Conservation (phyloP, 768 basidiomycete genomes). For the Lactarius sanguifluus region DNA sequence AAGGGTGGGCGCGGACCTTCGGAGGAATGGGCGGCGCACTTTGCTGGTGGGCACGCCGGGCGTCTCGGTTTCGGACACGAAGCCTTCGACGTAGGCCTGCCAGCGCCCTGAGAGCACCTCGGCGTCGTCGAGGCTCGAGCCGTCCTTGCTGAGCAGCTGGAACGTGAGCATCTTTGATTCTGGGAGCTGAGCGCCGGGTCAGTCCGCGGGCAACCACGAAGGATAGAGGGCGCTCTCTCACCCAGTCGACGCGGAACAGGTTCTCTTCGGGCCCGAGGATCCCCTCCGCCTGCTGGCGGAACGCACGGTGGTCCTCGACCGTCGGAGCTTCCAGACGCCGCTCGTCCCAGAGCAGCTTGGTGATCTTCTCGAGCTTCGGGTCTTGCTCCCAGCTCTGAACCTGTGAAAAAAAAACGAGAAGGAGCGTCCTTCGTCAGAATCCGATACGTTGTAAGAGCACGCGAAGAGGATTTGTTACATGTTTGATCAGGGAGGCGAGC, state of each 20-base stretch:
- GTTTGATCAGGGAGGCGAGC: conserved; percentile 84
- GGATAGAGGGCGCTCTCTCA: conserved; percentile 37
- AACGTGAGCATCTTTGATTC: conserved; percentile 66
- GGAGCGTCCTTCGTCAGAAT: not conserved
- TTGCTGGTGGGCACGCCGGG: conserved; percentile 50
- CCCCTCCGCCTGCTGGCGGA: conserved; percentile 65
- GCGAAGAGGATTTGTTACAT: conserved; percentile 44
- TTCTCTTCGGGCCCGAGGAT: conserved; percentile 75
- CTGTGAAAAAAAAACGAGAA: conserved; percentile 34
- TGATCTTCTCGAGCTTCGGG: conserved; percentile 66
- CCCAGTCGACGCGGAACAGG: conserved; percentile 80
- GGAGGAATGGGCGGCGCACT: conserved; percentile 61
- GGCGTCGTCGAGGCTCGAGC: conserved; percentile 70
- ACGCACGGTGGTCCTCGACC: conserved; percentile 69
- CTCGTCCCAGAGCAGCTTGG: conserved; percentile 70
- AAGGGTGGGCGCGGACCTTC: conserved; percentile 41
- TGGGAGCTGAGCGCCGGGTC: conserved; percentile 48
- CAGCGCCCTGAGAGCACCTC: conserved; percentile 75
- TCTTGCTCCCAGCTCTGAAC: conserved; percentile 70
- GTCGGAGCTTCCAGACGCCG: conserved; percentile 57
- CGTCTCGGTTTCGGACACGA: conserved; percentile 60
- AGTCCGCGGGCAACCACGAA: not conserved
- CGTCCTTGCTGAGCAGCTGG: conserved; percentile 79
- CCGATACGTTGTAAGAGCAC: conserved; percentile 1
- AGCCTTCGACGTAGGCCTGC: conserved; percentile 79